These are phyloP conservation scores for Neurospora intermedia DNA, from an alignment of 495 filamentous ascomycete genomes.

Conservation along the genomic window DNA sequence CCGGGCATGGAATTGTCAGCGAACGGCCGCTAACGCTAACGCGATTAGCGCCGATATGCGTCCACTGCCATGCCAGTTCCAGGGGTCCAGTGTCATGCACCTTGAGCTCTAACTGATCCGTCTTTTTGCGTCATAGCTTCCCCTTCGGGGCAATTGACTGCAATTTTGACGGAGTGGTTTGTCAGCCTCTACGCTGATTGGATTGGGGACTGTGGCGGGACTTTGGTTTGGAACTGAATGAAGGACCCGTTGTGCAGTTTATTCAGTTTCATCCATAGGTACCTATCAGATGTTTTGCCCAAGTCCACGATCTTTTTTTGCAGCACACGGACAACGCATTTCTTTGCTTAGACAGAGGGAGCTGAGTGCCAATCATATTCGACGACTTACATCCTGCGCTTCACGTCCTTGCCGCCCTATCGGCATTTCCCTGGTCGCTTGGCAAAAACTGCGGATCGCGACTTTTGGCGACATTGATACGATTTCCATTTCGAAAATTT, in stretches of 20 bases:
- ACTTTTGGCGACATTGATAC: background rate
- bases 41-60: background rate
- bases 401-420: background rate
- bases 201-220: background rate
- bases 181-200: background rate
- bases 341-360: background rate
- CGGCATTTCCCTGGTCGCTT: background rate
- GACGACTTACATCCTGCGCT: background rate
- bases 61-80: background rate
- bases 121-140: slow-evolving; percentile 17
- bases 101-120: background rate
- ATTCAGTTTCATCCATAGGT: background rate
- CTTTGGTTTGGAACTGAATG: background rate
- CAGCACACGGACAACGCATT: background rate
- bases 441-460: background rate
- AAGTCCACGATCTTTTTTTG: background rate
- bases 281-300: background rate
- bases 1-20: background rate
- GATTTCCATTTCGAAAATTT: background rate
- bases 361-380: background rate
- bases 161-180: background rate
- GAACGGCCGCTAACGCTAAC: background rate
- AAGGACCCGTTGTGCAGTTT: background rate
- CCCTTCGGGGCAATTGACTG: background rate
- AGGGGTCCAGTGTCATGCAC: slow-evolving; percentile 4